phyloP scores from a whole-genome alignment of 2,329 filamentous ascomycete species.

The Colletotrichum chrysophilum region DNA sequence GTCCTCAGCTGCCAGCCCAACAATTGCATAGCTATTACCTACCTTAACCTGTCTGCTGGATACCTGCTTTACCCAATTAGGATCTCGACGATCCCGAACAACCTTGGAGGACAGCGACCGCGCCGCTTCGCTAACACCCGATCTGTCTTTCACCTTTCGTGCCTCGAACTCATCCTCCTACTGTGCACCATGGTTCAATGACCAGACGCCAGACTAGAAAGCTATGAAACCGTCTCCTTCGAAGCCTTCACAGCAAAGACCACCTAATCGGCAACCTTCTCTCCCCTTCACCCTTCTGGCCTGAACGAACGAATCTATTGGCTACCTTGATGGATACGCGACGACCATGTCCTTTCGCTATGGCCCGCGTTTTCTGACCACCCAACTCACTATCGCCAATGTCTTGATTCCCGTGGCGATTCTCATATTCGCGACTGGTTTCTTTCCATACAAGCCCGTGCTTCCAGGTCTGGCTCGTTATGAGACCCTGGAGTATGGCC shows the following conservation, averaged over 20 bases:
- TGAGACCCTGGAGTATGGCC: slow-evolving; percentile 58
- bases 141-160: neutral
- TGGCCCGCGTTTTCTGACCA: neutral
- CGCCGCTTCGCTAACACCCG: neutral
- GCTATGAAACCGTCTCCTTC: neutral
- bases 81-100: neutral
- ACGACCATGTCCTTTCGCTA: slow-evolving; percentile 12
- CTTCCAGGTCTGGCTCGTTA: slow-evolving; percentile 82
- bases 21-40: neutral
- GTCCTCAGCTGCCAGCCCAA: slow-evolving; percentile 8
- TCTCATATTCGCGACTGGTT: slow-evolving; percentile 82
- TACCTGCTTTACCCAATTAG: slow-evolving; percentile 4
- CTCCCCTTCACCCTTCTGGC: neutral
- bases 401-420: slow-evolving; percentile 78
- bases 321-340: slow-evolving; percentile 20
- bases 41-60: neutral
- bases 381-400: slow-evolving; percentile 71
- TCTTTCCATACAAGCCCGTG: slow-evolving; percentile 97
- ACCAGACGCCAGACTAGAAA: neutral
- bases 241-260: neutral
- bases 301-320: neutral
- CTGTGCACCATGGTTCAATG: slow-evolving; percentile 8
- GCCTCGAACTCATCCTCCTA: neutral
- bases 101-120: neutral
- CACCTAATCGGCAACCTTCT: neutral